Base-by-base conservation (phyloP, 192 early-diverging fungal species). In the Umbelopsis sp. region DNA sequence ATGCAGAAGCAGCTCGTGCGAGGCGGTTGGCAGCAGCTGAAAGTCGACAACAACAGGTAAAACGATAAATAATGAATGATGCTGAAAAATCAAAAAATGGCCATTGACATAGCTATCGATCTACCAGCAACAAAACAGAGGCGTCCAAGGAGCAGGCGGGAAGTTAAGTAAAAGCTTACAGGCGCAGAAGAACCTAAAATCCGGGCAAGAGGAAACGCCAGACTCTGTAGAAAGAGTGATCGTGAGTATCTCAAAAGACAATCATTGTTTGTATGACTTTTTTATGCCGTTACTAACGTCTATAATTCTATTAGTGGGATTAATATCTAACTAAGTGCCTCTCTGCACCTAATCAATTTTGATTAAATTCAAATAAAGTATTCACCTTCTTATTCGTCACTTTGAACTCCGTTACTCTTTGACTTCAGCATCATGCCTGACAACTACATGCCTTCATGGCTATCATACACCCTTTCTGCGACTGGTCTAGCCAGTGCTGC, bases 401-500 rank as follows among this genome's bases (percentile, higher is more conserved):
- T 27, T 61, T 30, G 55, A 7, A 61, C 55, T 61, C 55, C 55
- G 55, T 61, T 61, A 12, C 10, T 35, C 55, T 23, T 61, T 33
- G 25, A 61, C 30, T 61, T 13, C n/a, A 61, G 25, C 30, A 61
- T 35, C 55, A 61, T 61, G 55, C 55, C 55, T n/a, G 55, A 61
- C 55, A 30, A 61, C 30, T 61, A 61, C 55, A 61, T 61, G 55
- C 55, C 55, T 35, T 61, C 55, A 35, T 85, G 82, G 73, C 58
- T 86, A 23, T 73, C 73, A 9, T 86, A 86, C 69, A 74, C 74
- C 18, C 45, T 85, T 5, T 81, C 82, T 4, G 71, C 79, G 4
- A 80, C 79, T 48, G 81, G 74, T 7, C 64, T 83, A 7, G 82
- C 84, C 2, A 74, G 81, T 22, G 72, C 83, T 35, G 74, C 79